phyloP scores from a whole-genome alignment of 331 rosid species.

The Malus hybrid region DNA sequence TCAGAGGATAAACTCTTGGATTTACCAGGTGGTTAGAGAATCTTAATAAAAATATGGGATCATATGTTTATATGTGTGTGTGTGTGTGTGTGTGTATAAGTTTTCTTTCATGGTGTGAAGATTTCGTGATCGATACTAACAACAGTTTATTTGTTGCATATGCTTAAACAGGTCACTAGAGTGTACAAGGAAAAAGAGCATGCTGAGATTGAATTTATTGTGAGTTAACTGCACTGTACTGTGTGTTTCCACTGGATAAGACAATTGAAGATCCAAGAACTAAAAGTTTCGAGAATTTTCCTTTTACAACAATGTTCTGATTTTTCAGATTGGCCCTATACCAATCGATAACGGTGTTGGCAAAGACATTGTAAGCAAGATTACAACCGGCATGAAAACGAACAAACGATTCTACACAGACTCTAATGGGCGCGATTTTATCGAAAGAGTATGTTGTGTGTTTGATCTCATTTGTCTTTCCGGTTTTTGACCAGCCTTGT shows the following conservation, averaged over 20 bases:
- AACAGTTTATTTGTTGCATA: not conserved
- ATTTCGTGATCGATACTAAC: not conserved
- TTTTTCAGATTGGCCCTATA: constrained; percentile 75
- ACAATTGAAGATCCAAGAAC: not conserved
- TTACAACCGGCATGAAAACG: constrained; percentile 47
- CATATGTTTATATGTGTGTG: no score
- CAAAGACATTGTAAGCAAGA: constrained; percentile 64
- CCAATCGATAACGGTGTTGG: constrained; percentile 69
- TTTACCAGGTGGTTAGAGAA: constrained; percentile 45
- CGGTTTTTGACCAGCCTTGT: not conserved
- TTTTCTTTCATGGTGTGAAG: not conserved
- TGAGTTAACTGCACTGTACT: constrained; percentile 23
- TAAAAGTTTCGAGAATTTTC: not conserved
- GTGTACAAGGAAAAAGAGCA: constrained; percentile 66
- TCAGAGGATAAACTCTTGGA: constrained; percentile 62
- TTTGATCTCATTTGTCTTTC: not conserved
- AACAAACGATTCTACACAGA: constrained; percentile 66
- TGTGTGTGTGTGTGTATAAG: not conserved
- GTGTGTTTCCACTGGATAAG: not conserved
- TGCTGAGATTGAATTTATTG: constrained; percentile 69
- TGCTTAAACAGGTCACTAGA: constrained; percentile 53
- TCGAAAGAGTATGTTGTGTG: constrained; percentile 45
- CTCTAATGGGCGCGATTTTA: constrained; percentile 87
- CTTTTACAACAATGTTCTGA: not conserved
- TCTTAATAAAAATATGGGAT: no score